A percentile compares a stretch with the other conserved stretches of the same genome.
Conservation (phyloP, 1,284 basidiomycete genomes). For the Rhodotorula sp. region DNA sequence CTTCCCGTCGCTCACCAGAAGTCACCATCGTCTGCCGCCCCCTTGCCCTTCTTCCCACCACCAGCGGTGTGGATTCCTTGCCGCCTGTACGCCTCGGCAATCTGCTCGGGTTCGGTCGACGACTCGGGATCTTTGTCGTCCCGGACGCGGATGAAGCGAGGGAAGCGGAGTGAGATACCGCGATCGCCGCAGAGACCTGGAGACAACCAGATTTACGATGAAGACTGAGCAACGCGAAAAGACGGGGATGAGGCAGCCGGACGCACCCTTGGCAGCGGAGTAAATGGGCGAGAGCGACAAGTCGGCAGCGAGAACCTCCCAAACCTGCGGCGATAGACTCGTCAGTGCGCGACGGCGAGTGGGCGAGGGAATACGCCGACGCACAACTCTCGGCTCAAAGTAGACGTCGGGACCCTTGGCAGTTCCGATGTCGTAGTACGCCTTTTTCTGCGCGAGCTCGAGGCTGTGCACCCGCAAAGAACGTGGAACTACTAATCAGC, state of each 20-base stretch:
- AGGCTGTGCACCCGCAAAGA: constrained; percentile 34
- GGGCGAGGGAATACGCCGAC: constrained; percentile 35
- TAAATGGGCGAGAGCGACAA: constrained; percentile 95
- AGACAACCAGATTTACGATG: neutral
- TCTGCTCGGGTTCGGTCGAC: constrained; percentile 89
- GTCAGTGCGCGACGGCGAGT: constrained; percentile 36
- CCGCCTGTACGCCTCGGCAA: constrained; percentile 91
- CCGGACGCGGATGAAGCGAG: constrained; percentile 83
- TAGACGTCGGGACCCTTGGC: constrained; percentile 84
- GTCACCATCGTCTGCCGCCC: constrained; percentile 62
- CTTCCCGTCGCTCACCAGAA: constrained; percentile 66
- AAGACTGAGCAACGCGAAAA: neutral
- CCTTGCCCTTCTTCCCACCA: constrained; percentile 52
- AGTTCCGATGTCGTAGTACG: constrained; percentile 67
- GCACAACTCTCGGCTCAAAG: constrained; percentile 62
- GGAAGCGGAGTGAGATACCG: constrained; percentile 93
- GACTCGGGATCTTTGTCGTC: constrained; percentile 92
- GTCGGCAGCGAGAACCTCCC: constrained; percentile 98
- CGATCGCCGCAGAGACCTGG: constrained; percentile 62
- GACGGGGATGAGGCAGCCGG: neutral
- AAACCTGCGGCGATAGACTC: constrained; percentile 60
- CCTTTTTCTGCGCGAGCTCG: constrained; percentile 63
- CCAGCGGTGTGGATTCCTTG: constrained; percentile 72
- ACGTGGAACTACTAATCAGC: too few relatives aligned
- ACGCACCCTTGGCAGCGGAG: constrained; percentile 89